A percentile compares a stretch with the other conserved stretches of the same genome.
Conservation (phyloP, 495 filamentous ascomycete species). For the Aspergillus steynii region DNA sequence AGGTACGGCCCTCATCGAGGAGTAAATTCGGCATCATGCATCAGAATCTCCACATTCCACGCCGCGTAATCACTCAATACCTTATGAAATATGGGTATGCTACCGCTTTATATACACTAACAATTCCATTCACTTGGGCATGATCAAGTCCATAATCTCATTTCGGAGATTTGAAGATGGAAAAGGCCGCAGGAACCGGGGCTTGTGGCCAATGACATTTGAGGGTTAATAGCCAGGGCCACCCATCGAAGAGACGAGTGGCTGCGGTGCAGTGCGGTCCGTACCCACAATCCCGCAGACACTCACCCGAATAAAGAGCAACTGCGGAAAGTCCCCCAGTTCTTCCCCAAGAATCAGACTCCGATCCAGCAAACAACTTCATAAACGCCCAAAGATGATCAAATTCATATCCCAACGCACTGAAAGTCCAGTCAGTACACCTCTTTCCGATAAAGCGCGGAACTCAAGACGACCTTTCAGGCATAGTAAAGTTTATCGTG, state of each 20-base stretch:
- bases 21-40: conserved; percentile 28
- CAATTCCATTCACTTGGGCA: not conserved
- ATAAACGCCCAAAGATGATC: too few relatives aligned
- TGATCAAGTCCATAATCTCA: not conserved
- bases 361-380: too few relatives aligned
- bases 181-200: conserved; percentile 4
- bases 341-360: too few relatives aligned
- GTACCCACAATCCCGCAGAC: not conserved
- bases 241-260: conserved; percentile 5
- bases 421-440: too few relatives aligned
- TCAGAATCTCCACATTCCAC: conserved; percentile 31
- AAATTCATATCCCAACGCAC: too few relatives aligned
- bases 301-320: too few relatives aligned
- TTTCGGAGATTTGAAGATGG: not conserved
- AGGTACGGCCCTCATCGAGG: conserved; percentile 11
- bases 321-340: too few relatives aligned
- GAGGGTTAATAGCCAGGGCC: conserved; percentile 4
- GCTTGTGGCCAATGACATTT: conserved; percentile 5
- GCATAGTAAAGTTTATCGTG: too few relatives aligned
- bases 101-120: not conserved
- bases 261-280: not conserved
- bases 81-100: not conserved
- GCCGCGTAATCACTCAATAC: conserved; percentile 26
- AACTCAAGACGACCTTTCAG: too few relatives aligned
- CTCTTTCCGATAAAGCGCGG: too few relatives aligned